Conservation (phyloP, 495 filamentous ascomycete species). For the Rusavskia elegans region DNA sequence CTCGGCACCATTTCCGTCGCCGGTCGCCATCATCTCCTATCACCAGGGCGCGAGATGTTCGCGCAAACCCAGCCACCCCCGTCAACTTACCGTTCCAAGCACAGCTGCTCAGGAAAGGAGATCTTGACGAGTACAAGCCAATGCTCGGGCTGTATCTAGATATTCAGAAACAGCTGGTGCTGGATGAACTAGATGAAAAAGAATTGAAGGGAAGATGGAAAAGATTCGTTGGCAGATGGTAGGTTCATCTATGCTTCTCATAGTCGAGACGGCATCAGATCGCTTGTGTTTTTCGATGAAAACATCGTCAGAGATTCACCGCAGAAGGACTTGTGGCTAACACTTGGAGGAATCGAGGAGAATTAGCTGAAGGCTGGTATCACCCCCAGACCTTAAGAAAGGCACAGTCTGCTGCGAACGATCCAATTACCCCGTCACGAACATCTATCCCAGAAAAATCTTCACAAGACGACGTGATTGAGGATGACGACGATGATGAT, state of each 20-base stretch:
- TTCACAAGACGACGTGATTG: conserved; percentile 23
- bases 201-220: conserved; percentile 82
- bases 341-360: conserved; percentile 66
- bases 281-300: too few relatives aligned
- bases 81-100: conserved; percentile 50
- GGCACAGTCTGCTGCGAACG: conserved; percentile 19
- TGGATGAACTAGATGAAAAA: conserved; percentile 47
- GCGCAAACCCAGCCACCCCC: neutral
- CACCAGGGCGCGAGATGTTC: neutral
- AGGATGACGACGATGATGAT: conserved; percentile 46
- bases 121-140: conserved; percentile 44
- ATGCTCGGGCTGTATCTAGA: conserved; percentile 81
- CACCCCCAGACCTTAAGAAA: conserved; percentile 48
- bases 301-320: too few relatives aligned
- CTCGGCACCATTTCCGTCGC: neutral
- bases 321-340: conserved; percentile 16
- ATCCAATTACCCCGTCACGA: conserved; percentile 6
- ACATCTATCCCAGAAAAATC: neutral
- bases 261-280: neutral
- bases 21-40: neutral
- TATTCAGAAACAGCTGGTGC: conserved; percentile 60
- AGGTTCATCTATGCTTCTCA: conserved; percentile 14
- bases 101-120: conserved; percentile 44
- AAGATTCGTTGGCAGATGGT: conserved; percentile 84
- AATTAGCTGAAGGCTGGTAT: conserved; percentile 91